phyloP scores from a whole-genome alignment of 768 basidiomycete genomes.

The Lentinula aciculospora region DNA sequence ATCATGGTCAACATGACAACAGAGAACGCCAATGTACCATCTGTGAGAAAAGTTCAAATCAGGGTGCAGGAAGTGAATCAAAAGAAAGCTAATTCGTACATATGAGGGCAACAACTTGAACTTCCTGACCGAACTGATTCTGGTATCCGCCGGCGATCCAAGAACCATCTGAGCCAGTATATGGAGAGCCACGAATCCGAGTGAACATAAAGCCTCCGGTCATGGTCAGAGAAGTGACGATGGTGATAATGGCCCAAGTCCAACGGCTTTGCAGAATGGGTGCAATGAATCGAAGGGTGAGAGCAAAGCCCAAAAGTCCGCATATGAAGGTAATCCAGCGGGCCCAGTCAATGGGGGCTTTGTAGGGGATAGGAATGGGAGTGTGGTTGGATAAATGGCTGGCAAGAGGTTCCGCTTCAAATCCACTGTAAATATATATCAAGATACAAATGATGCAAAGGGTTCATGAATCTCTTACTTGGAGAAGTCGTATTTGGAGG shows the following conservation, averaged over 20 bases:
- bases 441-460: not conserved
- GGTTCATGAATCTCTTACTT: slow-evolving; percentile 38
- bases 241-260: slow-evolving; percentile 65
- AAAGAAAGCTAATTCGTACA: slow-evolving; percentile 51
- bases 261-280: slow-evolving; percentile 68
- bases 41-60: slow-evolving; percentile 46
- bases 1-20: slow-evolving; percentile 79
- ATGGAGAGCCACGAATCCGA: slow-evolving; percentile 80
- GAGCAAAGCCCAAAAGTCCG: slow-evolving; percentile 39
- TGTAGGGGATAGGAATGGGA: slow-evolving; percentile 78
- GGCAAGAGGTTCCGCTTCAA: slow-evolving; percentile 73
- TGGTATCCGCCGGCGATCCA: slow-evolving; percentile 90
- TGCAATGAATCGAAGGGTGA: slow-evolving; percentile 54
- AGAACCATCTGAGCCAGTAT: slow-evolving; percentile 51
- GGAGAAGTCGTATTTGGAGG: slow-evolving; percentile 73
- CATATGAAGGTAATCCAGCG: slow-evolving; percentile 42
- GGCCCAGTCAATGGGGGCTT: slow-evolving; percentile 69
- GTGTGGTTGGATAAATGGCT: slow-evolving; percentile 69
- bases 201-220: slow-evolving; percentile 96
- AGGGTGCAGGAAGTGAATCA: slow-evolving; percentile 7
- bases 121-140: slow-evolving; percentile 91
- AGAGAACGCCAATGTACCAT: slow-evolving; percentile 74
- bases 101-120: slow-evolving; percentile 76
- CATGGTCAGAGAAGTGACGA: slow-evolving; percentile 70
- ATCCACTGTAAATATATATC: slow-evolving; percentile 52